Evolutionary conservation across 2,329 filamentous ascomycete genomes (phyloP).

Genomic region (Exophiala mesophila): DNA sequence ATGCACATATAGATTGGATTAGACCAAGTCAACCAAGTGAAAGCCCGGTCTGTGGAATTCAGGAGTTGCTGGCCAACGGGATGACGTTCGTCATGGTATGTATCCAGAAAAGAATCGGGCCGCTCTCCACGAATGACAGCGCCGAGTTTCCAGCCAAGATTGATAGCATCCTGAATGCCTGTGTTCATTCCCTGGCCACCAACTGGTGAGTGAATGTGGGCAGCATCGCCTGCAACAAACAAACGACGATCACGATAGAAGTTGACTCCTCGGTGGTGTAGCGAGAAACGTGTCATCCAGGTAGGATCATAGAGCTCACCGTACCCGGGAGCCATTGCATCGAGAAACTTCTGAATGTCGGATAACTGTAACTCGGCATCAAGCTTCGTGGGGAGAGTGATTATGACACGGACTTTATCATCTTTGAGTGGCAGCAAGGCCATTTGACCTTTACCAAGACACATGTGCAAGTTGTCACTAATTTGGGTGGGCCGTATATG

Average conservation of each 20-base stretch:
- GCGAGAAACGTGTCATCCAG: neutral
- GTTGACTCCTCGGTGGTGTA: conserved; percentile 47
- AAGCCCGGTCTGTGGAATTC: neutral
- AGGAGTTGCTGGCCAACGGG: conserved; percentile 34
- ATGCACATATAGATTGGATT: neutral
- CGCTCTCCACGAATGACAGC: conserved; percentile 33
- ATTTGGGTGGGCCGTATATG: neutral
- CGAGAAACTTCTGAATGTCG: neutral
- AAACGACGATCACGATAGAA: neutral
- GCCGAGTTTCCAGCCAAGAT: conserved; percentile 39
- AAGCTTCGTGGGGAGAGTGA: neutral
- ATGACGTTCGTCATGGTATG: conserved; percentile 36
- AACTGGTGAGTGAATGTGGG: conserved; percentile 71
- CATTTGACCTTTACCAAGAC: neutral
- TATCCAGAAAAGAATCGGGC: conserved; percentile 31
- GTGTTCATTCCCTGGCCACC: conserved; percentile 78
- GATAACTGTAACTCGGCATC: neutral
- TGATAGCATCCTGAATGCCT: conserved; percentile 57
- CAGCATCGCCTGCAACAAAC: conserved; percentile 1
- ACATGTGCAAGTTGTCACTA: neutral
- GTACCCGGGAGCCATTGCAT: conserved; percentile 51
- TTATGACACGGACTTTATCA: neutral
- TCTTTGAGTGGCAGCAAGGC: neutral
- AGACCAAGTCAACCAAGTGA: neutral
- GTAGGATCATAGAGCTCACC: conserved; percentile 1